Conservation (phyloP, 352 stramenopile genomes). For the Phytopythium mirpurense region DNA sequence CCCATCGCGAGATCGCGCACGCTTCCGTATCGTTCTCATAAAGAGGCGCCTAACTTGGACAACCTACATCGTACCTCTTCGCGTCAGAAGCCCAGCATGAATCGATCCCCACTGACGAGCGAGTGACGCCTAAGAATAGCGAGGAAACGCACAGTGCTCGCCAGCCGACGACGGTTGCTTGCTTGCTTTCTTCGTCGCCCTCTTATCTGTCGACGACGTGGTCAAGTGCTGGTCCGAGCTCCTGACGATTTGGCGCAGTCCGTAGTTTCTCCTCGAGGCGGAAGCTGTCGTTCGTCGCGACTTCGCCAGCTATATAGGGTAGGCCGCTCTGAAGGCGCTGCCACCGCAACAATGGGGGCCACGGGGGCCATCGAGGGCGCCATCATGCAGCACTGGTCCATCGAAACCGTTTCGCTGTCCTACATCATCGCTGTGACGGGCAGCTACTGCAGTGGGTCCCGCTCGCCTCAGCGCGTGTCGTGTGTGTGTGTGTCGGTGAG, state of each 20-base stretch:
- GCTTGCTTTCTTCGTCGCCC: background rate
- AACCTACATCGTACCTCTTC: too few relatives aligned
- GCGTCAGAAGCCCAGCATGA: too few relatives aligned
- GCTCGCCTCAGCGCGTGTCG: too few relatives aligned
- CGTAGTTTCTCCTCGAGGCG: background rate
- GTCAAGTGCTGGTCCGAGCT: too few relatives aligned
- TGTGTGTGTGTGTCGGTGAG: too few relatives aligned
- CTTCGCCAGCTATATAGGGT: too few relatives aligned
- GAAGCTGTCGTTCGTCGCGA: background rate
- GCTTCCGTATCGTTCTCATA: too few relatives aligned
- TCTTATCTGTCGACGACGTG: too few relatives aligned
- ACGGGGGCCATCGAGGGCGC: too few relatives aligned
- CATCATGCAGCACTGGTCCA: slow-evolving; percentile 37
- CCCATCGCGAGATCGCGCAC: too few relatives aligned
- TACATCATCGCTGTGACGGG: slow-evolving; percentile 50
- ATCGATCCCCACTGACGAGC: background rate
- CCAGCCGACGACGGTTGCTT: too few relatives aligned
- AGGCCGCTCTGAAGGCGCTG: background rate
- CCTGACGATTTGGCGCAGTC: background rate
- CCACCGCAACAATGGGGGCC: background rate
- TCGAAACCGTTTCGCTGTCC: slow-evolving; percentile 37
- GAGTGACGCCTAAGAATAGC: background rate
- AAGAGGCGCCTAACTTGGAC: too few relatives aligned
- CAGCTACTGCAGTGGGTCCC: slow-evolving; percentile 49
- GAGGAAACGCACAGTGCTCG: background rate